phyloP scores from a whole-genome alignment of 441 rosid genomes.

The Gossypium davidsonii region DNA sequence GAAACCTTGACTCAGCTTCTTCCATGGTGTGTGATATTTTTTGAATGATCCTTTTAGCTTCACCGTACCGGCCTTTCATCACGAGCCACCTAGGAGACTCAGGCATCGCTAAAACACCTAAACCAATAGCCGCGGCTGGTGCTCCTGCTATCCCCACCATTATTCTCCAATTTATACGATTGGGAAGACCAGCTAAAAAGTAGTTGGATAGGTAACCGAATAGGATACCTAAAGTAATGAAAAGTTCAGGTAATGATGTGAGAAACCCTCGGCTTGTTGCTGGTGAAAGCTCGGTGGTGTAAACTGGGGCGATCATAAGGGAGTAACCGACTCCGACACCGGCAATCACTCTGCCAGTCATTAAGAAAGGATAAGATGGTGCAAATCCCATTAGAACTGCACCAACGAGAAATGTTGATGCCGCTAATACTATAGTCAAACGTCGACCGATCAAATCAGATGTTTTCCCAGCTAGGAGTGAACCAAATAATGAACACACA shows the following conservation, averaged over 20 bases:
- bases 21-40: constrained; percentile 37
- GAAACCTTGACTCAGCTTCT: constrained; percentile 42
- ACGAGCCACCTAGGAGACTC: constrained; percentile 71
- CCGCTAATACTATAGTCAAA: constrained; percentile 49
- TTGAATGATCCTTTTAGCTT: constrained; percentile 36
- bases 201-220: constrained; percentile 54
- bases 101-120: constrained; percentile 53
- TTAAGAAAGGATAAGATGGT: constrained; percentile 38
- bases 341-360: constrained; percentile 58
- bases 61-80: constrained; percentile 40
- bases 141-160: constrained; percentile 61
- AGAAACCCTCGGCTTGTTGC: constrained; percentile 51
- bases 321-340: constrained; percentile 70
- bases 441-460: constrained; percentile 62
- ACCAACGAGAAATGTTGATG: constrained; percentile 48
- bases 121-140: constrained; percentile 41
- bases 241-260: constrained; percentile 62
- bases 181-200: constrained; percentile 35
- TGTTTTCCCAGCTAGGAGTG: constrained; percentile 53
- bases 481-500: constrained; percentile 50
- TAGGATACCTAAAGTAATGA: constrained; percentile 49
- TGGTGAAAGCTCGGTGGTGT: constrained; percentile 55
- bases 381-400: constrained; percentile 67
- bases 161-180: constrained; percentile 45
- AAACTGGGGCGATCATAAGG: constrained; percentile 64